These are phyloP conservation scores for Xylariales sp. DNA, from an alignment of 2,329 filamentous ascomycete species.

Conservation along the genomic window DNA sequence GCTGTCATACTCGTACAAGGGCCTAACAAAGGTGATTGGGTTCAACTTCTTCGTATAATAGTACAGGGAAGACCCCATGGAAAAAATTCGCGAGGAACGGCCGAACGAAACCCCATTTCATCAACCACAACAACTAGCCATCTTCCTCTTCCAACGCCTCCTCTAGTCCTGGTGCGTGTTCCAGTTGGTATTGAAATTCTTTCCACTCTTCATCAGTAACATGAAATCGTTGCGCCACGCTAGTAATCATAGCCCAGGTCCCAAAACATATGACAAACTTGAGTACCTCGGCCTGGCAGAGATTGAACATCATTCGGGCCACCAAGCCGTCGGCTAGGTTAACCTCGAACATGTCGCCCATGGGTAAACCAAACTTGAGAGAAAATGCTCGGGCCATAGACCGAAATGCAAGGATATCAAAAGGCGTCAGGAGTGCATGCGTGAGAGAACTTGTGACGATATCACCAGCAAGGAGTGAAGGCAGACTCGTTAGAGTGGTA, in stretches of 20 bases:
- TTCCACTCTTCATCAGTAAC: constrained; percentile 59
- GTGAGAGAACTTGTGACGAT: constrained; percentile 59
- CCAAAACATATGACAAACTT: constrained; percentile 59
- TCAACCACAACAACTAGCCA: constrained; percentile 6
- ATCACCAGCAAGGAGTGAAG: constrained; percentile 60
- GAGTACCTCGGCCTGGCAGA: constrained; percentile 59
- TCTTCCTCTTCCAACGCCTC: constrained; percentile 4
- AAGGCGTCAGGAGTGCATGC: constrained; percentile 58
- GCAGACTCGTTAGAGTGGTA: constrained; percentile 63
- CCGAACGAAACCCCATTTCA: background rate
- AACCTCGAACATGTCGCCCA: constrained; percentile 54
- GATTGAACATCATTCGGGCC: constrained; percentile 57
- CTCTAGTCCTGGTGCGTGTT: constrained; percentile 1
- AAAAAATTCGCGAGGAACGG: background rate
- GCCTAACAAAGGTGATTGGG: background rate
- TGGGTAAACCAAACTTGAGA: constrained; percentile 53
- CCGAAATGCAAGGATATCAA: constrained; percentile 60
- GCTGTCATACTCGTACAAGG: background rate
- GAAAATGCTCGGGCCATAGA: constrained; percentile 58
- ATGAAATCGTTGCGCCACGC: constrained; percentile 55
- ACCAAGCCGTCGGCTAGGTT: constrained; percentile 54
- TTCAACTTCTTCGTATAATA: background rate
- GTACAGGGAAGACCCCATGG: background rate
- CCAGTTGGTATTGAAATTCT: constrained; percentile 36
- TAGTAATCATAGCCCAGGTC: constrained; percentile 58